phyloP scores from a whole-genome alignment of 768 basidiomycete species.

The Artomyces pyxidatus region DNA sequence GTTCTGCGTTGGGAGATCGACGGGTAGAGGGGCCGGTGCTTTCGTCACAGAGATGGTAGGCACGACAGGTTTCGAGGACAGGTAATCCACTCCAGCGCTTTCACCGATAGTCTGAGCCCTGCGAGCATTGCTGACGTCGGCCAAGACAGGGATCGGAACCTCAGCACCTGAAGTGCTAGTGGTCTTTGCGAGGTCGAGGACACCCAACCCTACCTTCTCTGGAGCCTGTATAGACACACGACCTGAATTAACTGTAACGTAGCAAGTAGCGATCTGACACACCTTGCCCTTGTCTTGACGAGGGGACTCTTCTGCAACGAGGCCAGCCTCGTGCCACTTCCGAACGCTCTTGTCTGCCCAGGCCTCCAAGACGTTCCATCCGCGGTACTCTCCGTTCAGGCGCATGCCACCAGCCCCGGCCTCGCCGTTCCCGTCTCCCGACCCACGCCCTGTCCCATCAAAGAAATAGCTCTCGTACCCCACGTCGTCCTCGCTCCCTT shows the following conservation, averaged over 20 bases:
- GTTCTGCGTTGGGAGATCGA: slow-evolving; percentile 56
- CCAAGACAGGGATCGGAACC: slow-evolving; percentile 56
- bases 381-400: slow-evolving; percentile 78
- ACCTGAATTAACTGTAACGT: background rate
- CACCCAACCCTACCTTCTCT: slow-evolving; percentile 38
- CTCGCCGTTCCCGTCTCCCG: slow-evolving; percentile 74
- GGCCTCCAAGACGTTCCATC: slow-evolving; percentile 90
- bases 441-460: slow-evolving; percentile 68
- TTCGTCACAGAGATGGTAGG: slow-evolving; percentile 61
- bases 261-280: slow-evolving; percentile 16
- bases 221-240: slow-evolving; percentile 25
- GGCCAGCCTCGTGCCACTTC: slow-evolving; percentile 77
- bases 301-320: slow-evolving; percentile 38
- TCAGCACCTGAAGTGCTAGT: slow-evolving; percentile 29
- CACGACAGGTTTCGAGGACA: slow-evolving; percentile 21
- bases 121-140: slow-evolving; percentile 19
- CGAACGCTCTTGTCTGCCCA: slow-evolving; percentile 86
- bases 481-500: slow-evolving; percentile 74
- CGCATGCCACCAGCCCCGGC: slow-evolving; percentile 60
- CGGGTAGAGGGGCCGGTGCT: slow-evolving; percentile 62
- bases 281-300: slow-evolving; percentile 44
- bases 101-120: slow-evolving; percentile 8
- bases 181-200: slow-evolving; percentile 25
- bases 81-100: slow-evolving; percentile 12
- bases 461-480: slow-evolving; percentile 87